These are phyloP conservation scores for Ophiostoma tasmaniense DNA, from an alignment of 2,329 filamentous ascomycete genomes.

Conservation along the genomic window DNA sequence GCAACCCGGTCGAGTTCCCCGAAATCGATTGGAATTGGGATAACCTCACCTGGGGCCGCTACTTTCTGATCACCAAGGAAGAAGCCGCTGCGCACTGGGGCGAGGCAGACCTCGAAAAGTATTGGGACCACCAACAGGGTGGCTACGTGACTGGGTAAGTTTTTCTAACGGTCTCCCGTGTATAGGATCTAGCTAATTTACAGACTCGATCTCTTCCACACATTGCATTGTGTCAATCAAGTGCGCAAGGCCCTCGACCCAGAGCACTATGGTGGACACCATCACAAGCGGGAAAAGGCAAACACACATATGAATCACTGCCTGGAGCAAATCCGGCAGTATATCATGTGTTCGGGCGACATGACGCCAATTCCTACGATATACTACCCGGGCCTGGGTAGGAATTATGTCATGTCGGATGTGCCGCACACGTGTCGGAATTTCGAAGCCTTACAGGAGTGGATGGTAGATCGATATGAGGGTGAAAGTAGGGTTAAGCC, in stretches of 20 bases:
- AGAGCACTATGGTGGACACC: slow-evolving; percentile 17
- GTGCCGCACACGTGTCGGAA: slow-evolving; percentile 22
- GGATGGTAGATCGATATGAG: slow-evolving; percentile 14
- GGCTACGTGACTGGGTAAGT: slow-evolving; percentile 18
- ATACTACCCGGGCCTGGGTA: slow-evolving; percentile 18
- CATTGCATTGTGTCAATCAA: slow-evolving; percentile 22
- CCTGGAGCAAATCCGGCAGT: slow-evolving; percentile 22
- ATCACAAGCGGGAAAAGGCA: slow-evolving; percentile 1
- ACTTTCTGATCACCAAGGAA: slow-evolving; percentile 8
- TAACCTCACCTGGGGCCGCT: slow-evolving; percentile 9
- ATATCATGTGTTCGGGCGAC: slow-evolving; percentile 22
- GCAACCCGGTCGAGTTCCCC: background rate
- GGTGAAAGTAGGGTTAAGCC: background rate
- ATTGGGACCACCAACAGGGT: slow-evolving; percentile 12
- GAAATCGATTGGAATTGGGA: slow-evolving; percentile 12
- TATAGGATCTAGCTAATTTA: background rate
- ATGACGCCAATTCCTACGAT: slow-evolving; percentile 21
- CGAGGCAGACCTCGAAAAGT: slow-evolving; percentile 1
- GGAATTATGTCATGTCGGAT: slow-evolving; percentile 23
- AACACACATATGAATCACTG: slow-evolving; percentile 21
- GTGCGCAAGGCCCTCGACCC: slow-evolving; percentile 20
- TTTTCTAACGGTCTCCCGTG: background rate
- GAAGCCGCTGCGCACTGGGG: slow-evolving; percentile 9
- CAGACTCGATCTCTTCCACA: slow-evolving; percentile 21
- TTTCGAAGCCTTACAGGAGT: slow-evolving; percentile 16